Percentiles rank a stretch among this genome's conserved stretches.
These are phyloP conservation scores for Pistacia vera DNA, from an alignment of 345 rosid species.

Conservation along the genomic window DNA sequence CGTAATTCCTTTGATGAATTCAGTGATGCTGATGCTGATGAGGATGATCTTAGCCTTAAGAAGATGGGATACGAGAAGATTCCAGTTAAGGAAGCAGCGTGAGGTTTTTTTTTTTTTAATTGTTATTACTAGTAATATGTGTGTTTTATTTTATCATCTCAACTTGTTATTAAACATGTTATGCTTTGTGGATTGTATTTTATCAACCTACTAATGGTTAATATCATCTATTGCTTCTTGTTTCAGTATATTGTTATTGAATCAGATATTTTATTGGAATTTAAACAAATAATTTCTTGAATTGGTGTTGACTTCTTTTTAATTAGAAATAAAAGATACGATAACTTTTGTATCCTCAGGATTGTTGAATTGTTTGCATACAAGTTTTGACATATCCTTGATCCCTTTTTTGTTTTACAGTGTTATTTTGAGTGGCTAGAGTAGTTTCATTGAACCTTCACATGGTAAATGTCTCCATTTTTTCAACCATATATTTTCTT, in stretches of 20 bases:
- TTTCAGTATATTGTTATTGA: too few relatives aligned
- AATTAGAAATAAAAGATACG: too few relatives aligned
- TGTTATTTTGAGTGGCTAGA: not conserved
- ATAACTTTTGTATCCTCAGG: too few relatives aligned
- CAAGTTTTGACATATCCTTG: too few relatives aligned
- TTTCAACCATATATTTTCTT: not conserved
- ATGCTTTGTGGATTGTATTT: too few relatives aligned
- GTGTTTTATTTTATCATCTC: not conserved
- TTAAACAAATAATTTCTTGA: too few relatives aligned
- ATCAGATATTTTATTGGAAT: too few relatives aligned
- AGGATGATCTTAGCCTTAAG: conserved; percentile 48
- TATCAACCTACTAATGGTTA: too few relatives aligned
- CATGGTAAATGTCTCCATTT: not conserved
- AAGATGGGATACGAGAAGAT: too few relatives aligned
- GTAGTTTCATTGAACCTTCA: not conserved
- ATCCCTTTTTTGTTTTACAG: not conserved
- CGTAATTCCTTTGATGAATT: conserved; percentile 36
- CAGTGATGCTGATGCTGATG: conserved; percentile 23
- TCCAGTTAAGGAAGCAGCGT: conserved; percentile 50
- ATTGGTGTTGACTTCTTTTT: too few relatives aligned
- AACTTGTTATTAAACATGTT: conserved; percentile 2
- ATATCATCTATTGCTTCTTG: too few relatives aligned
- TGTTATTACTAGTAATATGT: conserved; percentile 7
- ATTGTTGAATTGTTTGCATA: too few relatives aligned
- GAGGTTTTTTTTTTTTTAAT: conserved; percentile 19